Percentiles rank a stretch among this genome's conserved stretches.
Conservation (phyloP, 192 early-diverging fungal genomes). For the Radiomyces spectabilis region DNA sequence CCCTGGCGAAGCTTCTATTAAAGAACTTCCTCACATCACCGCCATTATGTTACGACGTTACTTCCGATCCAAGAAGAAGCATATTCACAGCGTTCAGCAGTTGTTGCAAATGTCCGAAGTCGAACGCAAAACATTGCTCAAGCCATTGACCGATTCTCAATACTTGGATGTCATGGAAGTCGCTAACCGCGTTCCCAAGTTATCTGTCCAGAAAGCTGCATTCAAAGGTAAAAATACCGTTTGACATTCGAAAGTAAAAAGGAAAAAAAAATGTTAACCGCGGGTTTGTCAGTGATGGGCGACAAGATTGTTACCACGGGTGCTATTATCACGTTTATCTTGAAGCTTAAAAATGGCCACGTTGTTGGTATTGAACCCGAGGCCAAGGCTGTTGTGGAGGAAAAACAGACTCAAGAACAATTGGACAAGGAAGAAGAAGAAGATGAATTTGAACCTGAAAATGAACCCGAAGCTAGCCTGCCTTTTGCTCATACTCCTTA, state of each 20-base stretch:
- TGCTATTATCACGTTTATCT: slow-evolving; percentile 68
- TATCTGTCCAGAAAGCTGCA: slow-evolving; percentile 68
- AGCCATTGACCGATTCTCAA: slow-evolving; percentile 48
- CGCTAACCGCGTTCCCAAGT: slow-evolving; percentile 69
- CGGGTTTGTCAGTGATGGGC: slow-evolving; percentile 44
- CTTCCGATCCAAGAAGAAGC: slow-evolving; percentile 55
- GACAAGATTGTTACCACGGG: slow-evolving; percentile 73
- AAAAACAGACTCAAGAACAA: slow-evolving; percentile 27
- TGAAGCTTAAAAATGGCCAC: slow-evolving; percentile 37
- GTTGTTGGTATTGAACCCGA: slow-evolving; percentile 17
- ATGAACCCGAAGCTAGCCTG: slow-evolving; percentile 13
- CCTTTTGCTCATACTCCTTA: slow-evolving; percentile 57
- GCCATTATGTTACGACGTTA: slow-evolving; percentile 54
- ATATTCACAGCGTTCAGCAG: slow-evolving; percentile 57
- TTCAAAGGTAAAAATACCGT: slow-evolving; percentile 68
- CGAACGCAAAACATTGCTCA: slow-evolving; percentile 54
- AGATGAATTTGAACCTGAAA: slow-evolving; percentile 22
- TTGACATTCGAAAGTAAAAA: background rate
- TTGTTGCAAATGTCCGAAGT: slow-evolving; percentile 57
- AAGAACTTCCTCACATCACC: slow-evolving; percentile 80
- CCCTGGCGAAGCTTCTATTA: slow-evolving; percentile 66
- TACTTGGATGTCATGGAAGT: slow-evolving; percentile 64
- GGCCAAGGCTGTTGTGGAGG: slow-evolving; percentile 23
- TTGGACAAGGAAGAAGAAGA: slow-evolving; percentile 40
- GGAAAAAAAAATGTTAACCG: background rate